phyloP scores from a whole-genome alignment of 1,284 basidiomycete genomes.

The Entoloma clypeatum region DNA sequence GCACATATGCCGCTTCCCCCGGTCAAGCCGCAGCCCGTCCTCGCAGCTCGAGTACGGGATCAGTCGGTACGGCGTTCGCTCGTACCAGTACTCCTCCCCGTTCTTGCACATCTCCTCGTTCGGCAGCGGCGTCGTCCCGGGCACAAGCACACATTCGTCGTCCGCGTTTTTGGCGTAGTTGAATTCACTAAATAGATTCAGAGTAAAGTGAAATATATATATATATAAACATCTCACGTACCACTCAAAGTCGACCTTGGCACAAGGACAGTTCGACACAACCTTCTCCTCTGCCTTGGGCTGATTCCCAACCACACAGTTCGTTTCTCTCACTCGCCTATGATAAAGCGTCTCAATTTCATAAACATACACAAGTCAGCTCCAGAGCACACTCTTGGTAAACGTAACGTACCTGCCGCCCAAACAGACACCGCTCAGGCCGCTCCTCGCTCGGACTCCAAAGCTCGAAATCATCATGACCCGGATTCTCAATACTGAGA shows the following conservation, averaged over 20 bases:
- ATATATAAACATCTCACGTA: conserved; percentile 32
- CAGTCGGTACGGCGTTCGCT: conserved; percentile 84
- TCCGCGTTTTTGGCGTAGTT: conserved; percentile 71
- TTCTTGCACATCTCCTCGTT: conserved; percentile 59
- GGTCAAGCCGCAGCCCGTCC: conserved; percentile 72
- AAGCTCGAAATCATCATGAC: conserved; percentile 87
- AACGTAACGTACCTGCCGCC: conserved; percentile 59
- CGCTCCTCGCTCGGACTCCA: conserved; percentile 91
- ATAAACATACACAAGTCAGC: too few relatives aligned
- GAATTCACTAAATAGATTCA: conserved; percentile 60
- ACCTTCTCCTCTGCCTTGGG: conserved; percentile 51
- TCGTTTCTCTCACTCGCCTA: conserved; percentile 73
- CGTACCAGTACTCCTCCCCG: conserved; percentile 81
- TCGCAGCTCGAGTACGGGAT: conserved; percentile 84
- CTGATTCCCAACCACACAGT: conserved; percentile 80
- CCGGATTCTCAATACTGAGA: conserved; percentile 66
- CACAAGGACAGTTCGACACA: conserved; percentile 73
- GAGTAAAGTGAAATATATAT: neutral
- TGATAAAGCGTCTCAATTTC: conserved; percentile 76
- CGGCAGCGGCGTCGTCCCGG: conserved; percentile 61
- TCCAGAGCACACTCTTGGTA: neutral
- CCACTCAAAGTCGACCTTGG: conserved; percentile 86
- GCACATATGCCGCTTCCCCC: conserved; percentile 69
- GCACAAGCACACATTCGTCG: conserved; percentile 73
- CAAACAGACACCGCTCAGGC: conserved; percentile 80